phyloP scores from a whole-genome alignment of 345 rosid genomes.

The Geranium brycei region DNA sequence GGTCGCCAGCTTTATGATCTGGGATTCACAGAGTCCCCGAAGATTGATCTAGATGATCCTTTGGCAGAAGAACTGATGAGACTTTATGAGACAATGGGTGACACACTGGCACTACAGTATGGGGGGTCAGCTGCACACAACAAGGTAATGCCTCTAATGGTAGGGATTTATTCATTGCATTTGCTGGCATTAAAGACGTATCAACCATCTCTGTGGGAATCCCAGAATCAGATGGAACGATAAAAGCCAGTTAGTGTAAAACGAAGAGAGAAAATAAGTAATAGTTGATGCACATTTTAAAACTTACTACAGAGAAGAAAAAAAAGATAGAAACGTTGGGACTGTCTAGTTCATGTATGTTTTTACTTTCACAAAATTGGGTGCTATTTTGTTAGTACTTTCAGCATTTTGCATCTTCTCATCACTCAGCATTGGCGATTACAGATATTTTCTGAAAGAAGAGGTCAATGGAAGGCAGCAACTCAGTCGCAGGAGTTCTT shows the following conservation, averaged over 20 bases:
- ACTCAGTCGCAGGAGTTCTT: conserved; percentile 92
- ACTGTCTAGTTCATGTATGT: no score
- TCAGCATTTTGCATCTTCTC: background rate
- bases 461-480: conserved; percentile 98
- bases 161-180: background rate
- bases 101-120: conserved; percentile 91
- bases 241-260: no score
- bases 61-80: conserved; percentile 72
- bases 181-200: no score
- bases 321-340: background rate
- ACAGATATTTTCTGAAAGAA: conserved; percentile 88
- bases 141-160: conserved; percentile 38
- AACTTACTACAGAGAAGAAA: no score
- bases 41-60: conserved; percentile 55
- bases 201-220: no score
- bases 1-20: conserved; percentile 68
- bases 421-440: conserved; percentile 7
- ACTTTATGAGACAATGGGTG: conserved; percentile 87
- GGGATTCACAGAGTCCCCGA: conserved; percentile 40
- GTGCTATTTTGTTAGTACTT: no score
- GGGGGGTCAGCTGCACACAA: conserved; percentile 99
- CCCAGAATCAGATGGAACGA: no score
- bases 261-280: no score
- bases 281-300: no score
- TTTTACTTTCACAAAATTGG: no score